Evolutionary conservation across 768 basidiomycete species (phyloP).

Genomic region (Podaxis pistillaris): DNA sequence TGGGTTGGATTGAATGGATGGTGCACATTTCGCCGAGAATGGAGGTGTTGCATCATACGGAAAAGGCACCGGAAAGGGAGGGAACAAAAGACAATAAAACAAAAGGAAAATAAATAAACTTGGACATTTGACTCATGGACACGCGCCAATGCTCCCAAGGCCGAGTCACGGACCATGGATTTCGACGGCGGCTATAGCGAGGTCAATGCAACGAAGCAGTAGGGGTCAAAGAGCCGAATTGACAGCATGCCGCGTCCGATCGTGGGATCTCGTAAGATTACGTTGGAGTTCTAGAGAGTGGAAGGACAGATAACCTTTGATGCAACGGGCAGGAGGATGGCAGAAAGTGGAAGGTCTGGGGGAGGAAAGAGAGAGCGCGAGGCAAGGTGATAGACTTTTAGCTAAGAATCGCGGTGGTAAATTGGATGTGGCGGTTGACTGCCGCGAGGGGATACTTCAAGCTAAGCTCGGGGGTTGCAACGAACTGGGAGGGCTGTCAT

Average conservation of each 20-base stretch:
- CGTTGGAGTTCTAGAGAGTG: conserved; percentile 5
- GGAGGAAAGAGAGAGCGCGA: neutral
- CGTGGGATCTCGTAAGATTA: conserved; percentile 1
- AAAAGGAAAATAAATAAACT: neutral
- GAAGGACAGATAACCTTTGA: conserved; percentile 3
- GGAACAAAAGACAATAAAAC: conserved; percentile 7
- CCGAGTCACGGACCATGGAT: conserved; percentile 4
- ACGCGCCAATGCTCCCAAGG: neutral
- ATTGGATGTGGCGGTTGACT: conserved; percentile 9
- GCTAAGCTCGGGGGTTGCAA: conserved; percentile 10
- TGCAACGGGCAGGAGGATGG: neutral
- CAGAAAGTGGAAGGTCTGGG: neutral
- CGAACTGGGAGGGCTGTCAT: conserved; percentile 3
- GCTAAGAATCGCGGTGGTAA: conserved; percentile 12
- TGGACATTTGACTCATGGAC: no score
- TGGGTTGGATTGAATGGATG: neutral
- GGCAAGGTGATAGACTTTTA: conserved; percentile 13
- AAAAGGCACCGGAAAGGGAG: neutral
- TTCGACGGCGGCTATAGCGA: neutral
- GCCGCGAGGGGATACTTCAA: conserved; percentile 9
- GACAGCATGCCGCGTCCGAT: neutral
- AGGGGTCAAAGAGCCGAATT: neutral
- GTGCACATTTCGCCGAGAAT: conserved; percentile 6
- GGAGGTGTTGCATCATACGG: conserved; percentile 1
- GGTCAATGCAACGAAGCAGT: neutral